These are phyloP conservation scores for Kodamaea hsintzibuensis DNA, from an alignment of 805 yeast genomes.

Conservation along the genomic window DNA sequence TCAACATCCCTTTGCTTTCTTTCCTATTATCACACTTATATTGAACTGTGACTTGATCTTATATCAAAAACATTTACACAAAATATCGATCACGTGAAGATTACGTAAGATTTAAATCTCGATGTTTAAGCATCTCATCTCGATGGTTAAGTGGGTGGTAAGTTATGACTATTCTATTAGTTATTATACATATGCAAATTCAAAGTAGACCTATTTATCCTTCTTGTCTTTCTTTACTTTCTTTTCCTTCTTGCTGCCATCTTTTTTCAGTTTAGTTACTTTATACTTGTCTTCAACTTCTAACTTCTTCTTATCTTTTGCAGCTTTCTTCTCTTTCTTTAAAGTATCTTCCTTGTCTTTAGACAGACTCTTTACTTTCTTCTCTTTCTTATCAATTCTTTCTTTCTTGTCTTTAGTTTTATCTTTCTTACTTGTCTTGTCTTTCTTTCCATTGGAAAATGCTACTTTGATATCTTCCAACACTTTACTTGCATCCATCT, in stretches of 20 bases:
- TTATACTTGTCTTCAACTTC: slow-evolving; percentile 11
- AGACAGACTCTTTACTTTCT: slow-evolving; percentile 21
- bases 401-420: slow-evolving; percentile 21
- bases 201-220: slow-evolving; percentile 19
- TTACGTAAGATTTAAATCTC: background rate
- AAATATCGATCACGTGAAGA: background rate
- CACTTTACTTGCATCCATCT: slow-evolving; percentile 21
- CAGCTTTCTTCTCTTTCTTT: slow-evolving; percentile 13
- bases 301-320: background rate
- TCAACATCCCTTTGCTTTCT: background rate
- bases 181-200: slow-evolving; percentile 8
- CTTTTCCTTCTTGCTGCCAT: slow-evolving; percentile 19
- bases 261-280: slow-evolving; percentile 11
- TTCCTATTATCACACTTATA: background rate
- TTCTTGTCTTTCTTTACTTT: slow-evolving; percentile 9
- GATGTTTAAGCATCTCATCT: too few species aligned
- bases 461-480: slow-evolving; percentile 13
- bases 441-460: slow-evolving; percentile 18
- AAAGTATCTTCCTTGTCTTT: slow-evolving; percentile 22
- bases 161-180: background rate
- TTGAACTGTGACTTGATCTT: background rate
- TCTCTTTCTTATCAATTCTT: slow-evolving; percentile 5
- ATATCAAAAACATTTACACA: background rate
- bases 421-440: slow-evolving; percentile 19
- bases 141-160: background rate